phyloP scores from a whole-genome alignment of 2,329 filamentous ascomycete genomes.

The Ophiosphaerella herpotricha region DNA sequence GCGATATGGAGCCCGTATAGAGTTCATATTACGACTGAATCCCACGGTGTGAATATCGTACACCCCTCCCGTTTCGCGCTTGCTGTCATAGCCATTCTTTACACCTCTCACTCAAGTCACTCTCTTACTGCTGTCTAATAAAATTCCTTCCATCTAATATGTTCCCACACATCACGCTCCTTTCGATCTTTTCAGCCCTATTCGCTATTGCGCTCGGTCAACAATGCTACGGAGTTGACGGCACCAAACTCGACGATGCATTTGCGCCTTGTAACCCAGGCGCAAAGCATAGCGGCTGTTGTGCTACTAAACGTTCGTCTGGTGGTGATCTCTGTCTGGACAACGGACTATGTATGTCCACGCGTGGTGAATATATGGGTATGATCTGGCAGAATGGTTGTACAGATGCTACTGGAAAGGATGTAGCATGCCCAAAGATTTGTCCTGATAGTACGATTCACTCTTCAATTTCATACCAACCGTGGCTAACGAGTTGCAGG shows the following conservation, averaged over 20 bases:
- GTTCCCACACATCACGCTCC: slow-evolving; percentile 15
- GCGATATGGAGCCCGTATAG: slow-evolving; percentile 13
- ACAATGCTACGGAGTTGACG: slow-evolving; percentile 39
- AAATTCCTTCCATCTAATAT: slow-evolving; percentile 21
- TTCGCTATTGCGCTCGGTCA: slow-evolving; percentile 20
- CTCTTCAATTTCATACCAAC: background rate
- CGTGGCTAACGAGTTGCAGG: slow-evolving; percentile 6
- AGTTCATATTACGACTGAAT: slow-evolving; percentile 9
- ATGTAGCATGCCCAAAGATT: slow-evolving; percentile 33
- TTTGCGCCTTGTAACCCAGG: slow-evolving; percentile 37
- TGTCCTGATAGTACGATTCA: slow-evolving; percentile 35
- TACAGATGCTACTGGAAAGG: slow-evolving; percentile 39
- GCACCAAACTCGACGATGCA: slow-evolving; percentile 30
- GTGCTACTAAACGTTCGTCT: slow-evolving; percentile 30
- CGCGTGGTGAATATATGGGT: slow-evolving; percentile 31
- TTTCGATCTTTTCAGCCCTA: slow-evolving; percentile 17
- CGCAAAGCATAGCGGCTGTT: slow-evolving; percentile 40
- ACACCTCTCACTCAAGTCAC: slow-evolving; percentile 2
- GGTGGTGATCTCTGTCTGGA: slow-evolving; percentile 38
- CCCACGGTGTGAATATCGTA: slow-evolving; percentile 4
- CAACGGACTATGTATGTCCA: slow-evolving; percentile 43
- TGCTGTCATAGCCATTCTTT: slow-evolving; percentile 3
- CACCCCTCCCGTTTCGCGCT: slow-evolving; percentile 1
- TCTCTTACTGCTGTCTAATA: slow-evolving; percentile 6
- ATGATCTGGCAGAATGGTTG: slow-evolving; percentile 43